Evolutionary conservation across 176 grass and related monocot species (phyloP).

Genomic region (Urochloa ruziziensis): DNA sequence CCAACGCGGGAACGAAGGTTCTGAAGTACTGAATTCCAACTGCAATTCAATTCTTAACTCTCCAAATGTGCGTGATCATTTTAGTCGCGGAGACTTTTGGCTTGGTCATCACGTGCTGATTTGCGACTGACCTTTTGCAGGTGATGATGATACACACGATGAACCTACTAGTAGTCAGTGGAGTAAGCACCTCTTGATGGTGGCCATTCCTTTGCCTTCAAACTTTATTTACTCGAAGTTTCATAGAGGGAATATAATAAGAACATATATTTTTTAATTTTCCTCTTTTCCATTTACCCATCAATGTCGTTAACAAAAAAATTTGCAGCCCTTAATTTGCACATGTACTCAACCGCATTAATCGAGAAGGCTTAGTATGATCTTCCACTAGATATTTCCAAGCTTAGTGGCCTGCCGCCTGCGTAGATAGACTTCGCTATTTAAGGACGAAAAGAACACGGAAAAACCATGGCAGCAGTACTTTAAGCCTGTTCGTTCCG

Average conservation of each 20-base stretch:
- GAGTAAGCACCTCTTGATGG: not conserved
- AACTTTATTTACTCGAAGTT: not conserved
- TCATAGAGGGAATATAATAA: not conserved
- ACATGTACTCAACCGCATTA: not conserved
- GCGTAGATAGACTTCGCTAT: not conserved
- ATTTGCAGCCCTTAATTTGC: not conserved
- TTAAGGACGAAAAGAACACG: not conserved
- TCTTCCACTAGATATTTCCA: slow-evolving; percentile 17
- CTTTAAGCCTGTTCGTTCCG: not conserved
- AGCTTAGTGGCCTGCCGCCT: not conserved
- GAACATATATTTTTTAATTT: not conserved
- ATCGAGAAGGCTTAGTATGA: not conserved
- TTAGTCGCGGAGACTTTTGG: not conserved
- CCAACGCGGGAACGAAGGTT: not conserved
- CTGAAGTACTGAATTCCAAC: not conserved
- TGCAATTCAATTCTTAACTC: too few species aligned
- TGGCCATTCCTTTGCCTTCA: not conserved
- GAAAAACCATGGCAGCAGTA: not conserved
- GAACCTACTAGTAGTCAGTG: not conserved
- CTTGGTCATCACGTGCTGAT: not conserved
- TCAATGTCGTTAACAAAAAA: too few species aligned
- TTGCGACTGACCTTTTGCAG: not conserved
- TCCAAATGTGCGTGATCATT: not conserved
- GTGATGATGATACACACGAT: not conserved
- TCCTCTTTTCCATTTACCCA: not conserved